phyloP scores from a whole-genome alignment of 495 filamentous ascomycete species.

The Neurospora sp. region DNA sequence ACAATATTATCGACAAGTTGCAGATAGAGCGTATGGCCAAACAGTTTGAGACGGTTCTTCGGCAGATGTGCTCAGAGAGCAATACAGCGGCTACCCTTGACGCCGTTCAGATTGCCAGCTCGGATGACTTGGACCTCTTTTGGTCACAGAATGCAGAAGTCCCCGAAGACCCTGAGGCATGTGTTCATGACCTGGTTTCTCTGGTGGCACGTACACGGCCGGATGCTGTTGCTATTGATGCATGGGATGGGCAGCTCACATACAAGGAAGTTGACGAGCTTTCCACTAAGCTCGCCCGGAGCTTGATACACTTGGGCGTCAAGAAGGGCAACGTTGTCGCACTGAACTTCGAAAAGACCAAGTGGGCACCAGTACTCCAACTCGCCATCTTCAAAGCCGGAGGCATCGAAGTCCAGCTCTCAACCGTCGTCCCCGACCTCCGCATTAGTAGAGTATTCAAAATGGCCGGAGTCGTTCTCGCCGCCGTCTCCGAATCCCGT shows the following conservation, averaged over 20 bases:
- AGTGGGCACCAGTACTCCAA: conserved; percentile 43
- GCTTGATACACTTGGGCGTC: conserved; percentile 35
- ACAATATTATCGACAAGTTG: not conserved
- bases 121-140: not conserved
- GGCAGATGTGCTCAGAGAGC: not conserved
- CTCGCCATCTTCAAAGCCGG: conserved; percentile 50
- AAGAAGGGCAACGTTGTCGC: conserved; percentile 42
- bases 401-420: conserved; percentile 44
- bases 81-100: not conserved
- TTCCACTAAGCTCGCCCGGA: conserved; percentile 24
- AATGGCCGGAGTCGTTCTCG: not conserved
- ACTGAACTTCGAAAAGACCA: conserved; percentile 46
- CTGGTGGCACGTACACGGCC: conserved; percentile 44
- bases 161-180: not conserved
- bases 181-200: conserved; percentile 37
- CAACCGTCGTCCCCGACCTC: conserved; percentile 37
- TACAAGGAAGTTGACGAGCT: conserved; percentile 35
- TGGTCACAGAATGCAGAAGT: not conserved
- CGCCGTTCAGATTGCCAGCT: not conserved
- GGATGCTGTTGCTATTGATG: conserved; percentile 34
- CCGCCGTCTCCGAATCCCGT: not conserved
- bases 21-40: not conserved
- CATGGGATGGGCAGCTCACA: conserved; percentile 39
- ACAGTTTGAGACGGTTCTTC: not conserved
- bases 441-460: conserved; percentile 15